Conservation (phyloP, 768 basidiomycete genomes). For the Phlebiopsis flavidoalba region DNA sequence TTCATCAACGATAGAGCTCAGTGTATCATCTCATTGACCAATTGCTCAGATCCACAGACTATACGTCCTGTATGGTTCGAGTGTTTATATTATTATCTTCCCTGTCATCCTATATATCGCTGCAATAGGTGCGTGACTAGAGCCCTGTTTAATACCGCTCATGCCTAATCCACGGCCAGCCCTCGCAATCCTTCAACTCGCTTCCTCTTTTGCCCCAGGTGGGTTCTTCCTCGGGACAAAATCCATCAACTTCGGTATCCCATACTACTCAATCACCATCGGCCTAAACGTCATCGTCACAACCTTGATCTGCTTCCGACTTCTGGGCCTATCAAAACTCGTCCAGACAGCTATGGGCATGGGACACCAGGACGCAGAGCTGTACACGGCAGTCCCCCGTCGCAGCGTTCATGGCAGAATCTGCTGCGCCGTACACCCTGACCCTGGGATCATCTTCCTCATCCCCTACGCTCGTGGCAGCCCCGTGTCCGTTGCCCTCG, state of each 20-base stretch:
- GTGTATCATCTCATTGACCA: not conserved
- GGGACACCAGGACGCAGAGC: conserved; percentile 25
- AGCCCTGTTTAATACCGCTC: not conserved
- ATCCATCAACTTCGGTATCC: conserved; percentile 32
- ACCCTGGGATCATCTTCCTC: conserved; percentile 34
- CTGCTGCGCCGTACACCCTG: conserved; percentile 35
- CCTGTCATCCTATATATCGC: conserved; percentile 20
- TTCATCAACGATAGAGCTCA: not conserved
- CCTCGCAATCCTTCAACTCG: conserved; percentile 36
- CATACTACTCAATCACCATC: conserved; percentile 38
- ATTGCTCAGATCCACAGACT: conserved; percentile 19
- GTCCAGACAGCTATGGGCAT: conserved; percentile 21
- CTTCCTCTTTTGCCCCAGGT: conserved; percentile 33
- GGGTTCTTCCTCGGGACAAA: conserved; percentile 36
- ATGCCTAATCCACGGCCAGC: conserved; percentile 19
- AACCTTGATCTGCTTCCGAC: conserved; percentile 33
- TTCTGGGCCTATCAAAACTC: conserved; percentile 26
- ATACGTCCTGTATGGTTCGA: conserved; percentile 22
- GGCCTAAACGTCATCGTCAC: conserved; percentile 39
- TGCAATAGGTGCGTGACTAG: conserved; percentile 14
- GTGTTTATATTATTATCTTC: conserved; percentile 14
- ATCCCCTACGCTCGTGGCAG: conserved; percentile 32
- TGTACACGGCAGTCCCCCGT: conserved; percentile 33
- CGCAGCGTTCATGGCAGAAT: conserved; percentile 29
- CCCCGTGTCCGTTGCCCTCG: conserved; percentile 30